Percentiles rank a stretch among this genome's conserved stretches.
Evolutionary conservation across 495 filamentous ascomycete genomes (phyloP).

Genomic region (Parmelia sp.): DNA sequence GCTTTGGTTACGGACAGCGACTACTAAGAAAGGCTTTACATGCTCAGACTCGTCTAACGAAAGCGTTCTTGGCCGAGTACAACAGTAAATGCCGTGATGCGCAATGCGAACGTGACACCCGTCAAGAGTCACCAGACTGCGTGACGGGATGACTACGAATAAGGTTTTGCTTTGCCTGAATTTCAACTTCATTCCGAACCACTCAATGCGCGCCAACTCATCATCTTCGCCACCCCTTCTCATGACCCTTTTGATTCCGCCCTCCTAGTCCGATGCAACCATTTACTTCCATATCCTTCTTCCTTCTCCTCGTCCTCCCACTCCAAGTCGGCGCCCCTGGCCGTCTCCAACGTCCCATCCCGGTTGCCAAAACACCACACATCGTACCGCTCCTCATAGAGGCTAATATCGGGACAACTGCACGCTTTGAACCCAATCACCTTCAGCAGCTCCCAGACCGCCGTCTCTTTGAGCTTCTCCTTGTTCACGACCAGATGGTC

Average conservation of each 20-base stretch:
- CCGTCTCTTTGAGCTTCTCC: background rate
- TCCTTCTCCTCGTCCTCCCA: background rate
- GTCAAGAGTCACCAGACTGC: background rate
- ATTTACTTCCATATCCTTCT: background rate
- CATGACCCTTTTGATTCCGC: background rate
- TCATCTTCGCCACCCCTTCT: background rate
- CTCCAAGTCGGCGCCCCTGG: no score
- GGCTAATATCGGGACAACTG: background rate
- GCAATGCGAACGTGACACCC: background rate
- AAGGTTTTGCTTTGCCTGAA: background rate
- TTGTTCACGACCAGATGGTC: background rate
- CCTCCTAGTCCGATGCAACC: no score
- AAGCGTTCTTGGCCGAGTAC: background rate
- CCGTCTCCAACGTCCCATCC: background rate
- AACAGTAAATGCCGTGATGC: background rate
- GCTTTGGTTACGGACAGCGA: background rate
- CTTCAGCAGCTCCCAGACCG: background rate
- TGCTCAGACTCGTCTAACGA: background rate
- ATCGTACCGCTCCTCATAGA: background rate
- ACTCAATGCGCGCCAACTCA: background rate
- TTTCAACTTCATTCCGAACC: background rate
- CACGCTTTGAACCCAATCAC: background rate
- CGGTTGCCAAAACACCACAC: conserved; percentile 1
- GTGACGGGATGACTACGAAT: background rate
- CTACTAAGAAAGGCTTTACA: background rate